Evolutionary conservation across 306 rosid species (phyloP).

Genomic region (Sindora glabra): DNA sequence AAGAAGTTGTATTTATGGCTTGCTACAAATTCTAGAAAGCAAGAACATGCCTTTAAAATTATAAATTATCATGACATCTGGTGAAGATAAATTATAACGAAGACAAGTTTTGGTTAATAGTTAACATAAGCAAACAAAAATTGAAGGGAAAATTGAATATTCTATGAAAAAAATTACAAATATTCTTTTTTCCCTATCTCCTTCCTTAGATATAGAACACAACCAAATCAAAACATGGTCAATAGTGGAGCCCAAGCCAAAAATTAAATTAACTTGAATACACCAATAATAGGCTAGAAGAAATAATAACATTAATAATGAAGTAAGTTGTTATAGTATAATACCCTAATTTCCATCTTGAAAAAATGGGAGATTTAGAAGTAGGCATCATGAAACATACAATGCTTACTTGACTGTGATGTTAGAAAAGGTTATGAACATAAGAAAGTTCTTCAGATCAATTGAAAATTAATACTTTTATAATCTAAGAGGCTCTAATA

Average conservation of each 20-base stretch:
- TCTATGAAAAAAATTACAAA: no score
- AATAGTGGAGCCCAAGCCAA: not conserved
- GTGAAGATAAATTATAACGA: not conserved
- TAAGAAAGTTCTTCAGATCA: no score
- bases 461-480: no score
- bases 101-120: not conserved
- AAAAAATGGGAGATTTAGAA: no score
- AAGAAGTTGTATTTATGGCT: not conserved
- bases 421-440: no score
- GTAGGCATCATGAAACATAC: no score
- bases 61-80: no score
- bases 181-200: no score
- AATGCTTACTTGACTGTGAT: no score
- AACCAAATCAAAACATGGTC: not conserved
- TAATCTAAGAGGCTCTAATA: no score
- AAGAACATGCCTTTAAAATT: not conserved
- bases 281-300: slow-evolving; percentile 1
- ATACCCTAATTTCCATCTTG: slow-evolving; percentile 1
- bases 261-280: slow-evolving; percentile 3
- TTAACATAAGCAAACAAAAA: not conserved
- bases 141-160: not conserved
- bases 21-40: not conserved
- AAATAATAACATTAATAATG: not conserved
- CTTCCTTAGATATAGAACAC: no score
- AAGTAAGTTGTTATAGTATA: not conserved